Percentiles rank a stretch among this genome's conserved stretches.
Conservation (phyloP, 2,329 filamentous ascomycete genomes). For the Arthroderma sp. region DNA sequence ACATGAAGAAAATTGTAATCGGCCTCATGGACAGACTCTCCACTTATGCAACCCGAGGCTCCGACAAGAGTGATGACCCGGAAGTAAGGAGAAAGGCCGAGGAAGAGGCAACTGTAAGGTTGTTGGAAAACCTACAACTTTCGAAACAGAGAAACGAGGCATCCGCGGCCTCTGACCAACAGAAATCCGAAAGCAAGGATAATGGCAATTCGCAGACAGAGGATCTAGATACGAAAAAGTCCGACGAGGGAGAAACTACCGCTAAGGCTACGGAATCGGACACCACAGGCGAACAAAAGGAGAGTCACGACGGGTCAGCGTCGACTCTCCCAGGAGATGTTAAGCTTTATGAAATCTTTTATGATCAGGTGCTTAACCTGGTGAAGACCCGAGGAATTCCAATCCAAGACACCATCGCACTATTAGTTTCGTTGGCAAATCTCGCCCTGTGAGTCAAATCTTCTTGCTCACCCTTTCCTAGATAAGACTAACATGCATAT, state of each 20-base stretch:
- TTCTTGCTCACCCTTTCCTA: background rate
- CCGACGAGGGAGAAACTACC: background rate
- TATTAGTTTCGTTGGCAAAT: constrained; percentile 87
- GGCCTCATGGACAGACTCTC: constrained; percentile 94
- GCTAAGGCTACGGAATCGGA: background rate
- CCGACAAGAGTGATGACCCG: constrained; percentile 55
- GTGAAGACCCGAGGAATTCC: constrained; percentile 83
- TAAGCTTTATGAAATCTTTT: constrained; percentile 93
- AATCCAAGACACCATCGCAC: constrained; percentile 86
- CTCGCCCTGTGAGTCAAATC: constrained; percentile 54
- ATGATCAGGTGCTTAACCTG: constrained; percentile 85
- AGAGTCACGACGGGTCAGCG: constrained; percentile 19
- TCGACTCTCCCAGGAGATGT: constrained; percentile 46
- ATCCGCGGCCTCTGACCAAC: constrained; percentile 22
- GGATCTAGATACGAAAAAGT: constrained; percentile 22
- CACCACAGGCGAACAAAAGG: constrained; percentile 24
- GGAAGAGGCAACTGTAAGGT: constrained; percentile 64
- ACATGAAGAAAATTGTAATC: constrained; percentile 95
- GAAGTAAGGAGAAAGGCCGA: constrained; percentile 67
- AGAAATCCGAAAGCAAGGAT: constrained; percentile 22
- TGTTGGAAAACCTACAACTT: constrained; percentile 68
- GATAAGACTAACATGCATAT: constrained; percentile 14
- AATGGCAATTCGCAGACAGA: constrained; percentile 27
- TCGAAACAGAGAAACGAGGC: constrained; percentile 22
- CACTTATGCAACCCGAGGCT: constrained; percentile 83